Evolutionary conservation across 306 rosid species (phyloP).

Genomic region (apple (Malus domestica)): DNA sequence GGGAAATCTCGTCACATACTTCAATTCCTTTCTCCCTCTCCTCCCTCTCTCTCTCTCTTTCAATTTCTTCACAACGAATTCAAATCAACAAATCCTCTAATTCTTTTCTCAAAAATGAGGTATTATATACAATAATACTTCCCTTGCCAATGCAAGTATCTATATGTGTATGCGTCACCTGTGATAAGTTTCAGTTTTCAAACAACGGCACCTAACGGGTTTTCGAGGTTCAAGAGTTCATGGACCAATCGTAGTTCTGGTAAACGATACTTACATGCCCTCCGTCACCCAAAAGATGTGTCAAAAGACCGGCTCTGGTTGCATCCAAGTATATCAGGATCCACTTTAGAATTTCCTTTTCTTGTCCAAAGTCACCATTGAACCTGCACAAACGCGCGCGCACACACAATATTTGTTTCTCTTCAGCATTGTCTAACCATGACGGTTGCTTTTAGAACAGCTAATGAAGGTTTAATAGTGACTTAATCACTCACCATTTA

Average conservation of each 20-base stretch:
- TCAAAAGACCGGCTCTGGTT: constrained; percentile 78
- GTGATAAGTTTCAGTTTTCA: background rate
- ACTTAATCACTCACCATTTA: constrained; percentile 51
- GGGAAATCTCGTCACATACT: background rate
- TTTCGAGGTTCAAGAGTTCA: constrained; percentile 40
- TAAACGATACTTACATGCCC: constrained; percentile 60
- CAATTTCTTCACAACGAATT: background rate
- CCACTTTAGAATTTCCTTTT: constrained; percentile 68
- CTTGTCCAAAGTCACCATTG: constrained; percentile 67
- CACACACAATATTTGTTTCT: background rate
- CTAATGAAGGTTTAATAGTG: background rate
- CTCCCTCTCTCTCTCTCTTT: too few species aligned
- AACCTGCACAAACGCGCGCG: constrained; percentile 42
- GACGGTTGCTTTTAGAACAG: background rate
- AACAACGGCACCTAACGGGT: background rate
- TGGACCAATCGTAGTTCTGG: constrained; percentile 65
- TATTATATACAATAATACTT: constrained; percentile 12
- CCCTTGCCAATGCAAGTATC: constrained; percentile 11
- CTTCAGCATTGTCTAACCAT: background rate
- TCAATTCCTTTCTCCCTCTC: background rate
- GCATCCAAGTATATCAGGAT: constrained; percentile 60
- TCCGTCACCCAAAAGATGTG: constrained; percentile 71
- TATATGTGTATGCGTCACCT: background rate
- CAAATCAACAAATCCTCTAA: background rate
- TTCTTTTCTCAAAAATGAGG: background rate